A percentile compares a stretch with the other conserved stretches of the same genome.
Evolutionary conservation across 2,329 filamentous ascomycete genomes (phyloP).

Genomic region (Neoarthrinium moseri): DNA sequence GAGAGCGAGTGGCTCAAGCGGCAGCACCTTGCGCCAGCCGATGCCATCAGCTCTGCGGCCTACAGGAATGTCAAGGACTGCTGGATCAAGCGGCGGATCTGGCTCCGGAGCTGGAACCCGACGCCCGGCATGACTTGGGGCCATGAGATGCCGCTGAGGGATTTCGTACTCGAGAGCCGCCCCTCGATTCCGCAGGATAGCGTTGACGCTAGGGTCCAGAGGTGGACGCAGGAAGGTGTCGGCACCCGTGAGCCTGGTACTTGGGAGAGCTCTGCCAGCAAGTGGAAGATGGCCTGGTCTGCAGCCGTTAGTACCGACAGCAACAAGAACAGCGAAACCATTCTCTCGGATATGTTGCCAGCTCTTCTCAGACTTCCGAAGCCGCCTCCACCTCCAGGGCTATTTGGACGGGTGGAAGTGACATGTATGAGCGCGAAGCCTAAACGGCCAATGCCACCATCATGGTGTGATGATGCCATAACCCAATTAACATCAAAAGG

Average conservation of each 20-base stretch:
- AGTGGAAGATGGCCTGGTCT: no score
- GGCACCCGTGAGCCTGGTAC: neutral
- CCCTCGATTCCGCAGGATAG: neutral
- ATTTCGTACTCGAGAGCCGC: neutral
- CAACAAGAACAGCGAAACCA: no score
- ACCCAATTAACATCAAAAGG: neutral
- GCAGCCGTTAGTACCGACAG: neutral
- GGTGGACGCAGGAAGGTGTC: neutral
- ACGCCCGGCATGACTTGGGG: neutral
- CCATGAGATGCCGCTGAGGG: constrained; percentile 1
- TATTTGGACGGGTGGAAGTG: neutral
- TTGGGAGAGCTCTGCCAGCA: neutral
- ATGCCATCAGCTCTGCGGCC: neutral
- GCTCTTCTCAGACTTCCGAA: neutral
- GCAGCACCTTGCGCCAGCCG: neutral
- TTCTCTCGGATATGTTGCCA: neutral
- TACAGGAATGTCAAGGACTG: neutral
- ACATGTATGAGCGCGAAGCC: neutral
- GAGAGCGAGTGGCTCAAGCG: neutral
- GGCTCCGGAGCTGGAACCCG: constrained; percentile 1
- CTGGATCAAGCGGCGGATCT: neutral
- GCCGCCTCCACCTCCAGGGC: neutral
- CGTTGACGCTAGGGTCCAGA: neutral
- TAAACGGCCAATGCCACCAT: neutral
- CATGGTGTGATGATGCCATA: neutral